phyloP scores from a whole-genome alignment of 2,329 filamentous ascomycete genomes.

The Alternaria brassicae region DNA sequence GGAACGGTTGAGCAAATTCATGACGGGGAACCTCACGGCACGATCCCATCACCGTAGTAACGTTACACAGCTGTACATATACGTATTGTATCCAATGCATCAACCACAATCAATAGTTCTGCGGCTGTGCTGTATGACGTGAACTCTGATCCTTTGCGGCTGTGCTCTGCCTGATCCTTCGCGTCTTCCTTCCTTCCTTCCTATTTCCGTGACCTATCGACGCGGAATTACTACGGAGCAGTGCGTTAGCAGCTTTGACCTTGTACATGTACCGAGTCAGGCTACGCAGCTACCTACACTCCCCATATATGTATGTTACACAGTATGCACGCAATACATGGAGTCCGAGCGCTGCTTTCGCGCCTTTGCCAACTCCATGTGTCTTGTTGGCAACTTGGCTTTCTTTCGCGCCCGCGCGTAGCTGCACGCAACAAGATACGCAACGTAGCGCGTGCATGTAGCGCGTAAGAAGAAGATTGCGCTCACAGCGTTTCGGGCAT shows the following conservation, averaged over 20 bases:
- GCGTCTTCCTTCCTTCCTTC: neutral
- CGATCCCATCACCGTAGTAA: conserved; percentile 2
- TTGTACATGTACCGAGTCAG: conserved; percentile 12
- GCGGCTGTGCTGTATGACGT: conserved; percentile 9
- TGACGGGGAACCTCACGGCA: neutral
- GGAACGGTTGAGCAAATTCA: neutral
- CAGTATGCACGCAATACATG: conserved; percentile 15
- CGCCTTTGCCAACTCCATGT: neutral
- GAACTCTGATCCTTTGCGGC: conserved; percentile 7
- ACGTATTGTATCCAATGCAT: neutral
- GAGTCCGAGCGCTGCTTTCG: conserved; percentile 3
- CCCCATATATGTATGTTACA: conserved; percentile 10
- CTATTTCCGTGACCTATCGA: neutral
- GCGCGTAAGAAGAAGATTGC: neutral
- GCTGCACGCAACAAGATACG: neutral
- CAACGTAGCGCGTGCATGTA: conserved; percentile 4
- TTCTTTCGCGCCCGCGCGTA: neutral
- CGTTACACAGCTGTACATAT: neutral
- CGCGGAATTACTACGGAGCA: conserved; percentile 9
- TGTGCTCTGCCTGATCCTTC: conserved; percentile 3
- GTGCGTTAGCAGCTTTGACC: neutral
- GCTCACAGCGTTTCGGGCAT: neutral
- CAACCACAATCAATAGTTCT: neutral
- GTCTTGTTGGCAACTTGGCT: neutral
- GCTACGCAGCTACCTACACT: conserved; percentile 3